Percentiles rank a stretch among this genome's conserved stretches.
Evolutionary conservation across 2,329 filamentous ascomycete genomes (phyloP).

Genomic region (Curvularia spicifera): DNA sequence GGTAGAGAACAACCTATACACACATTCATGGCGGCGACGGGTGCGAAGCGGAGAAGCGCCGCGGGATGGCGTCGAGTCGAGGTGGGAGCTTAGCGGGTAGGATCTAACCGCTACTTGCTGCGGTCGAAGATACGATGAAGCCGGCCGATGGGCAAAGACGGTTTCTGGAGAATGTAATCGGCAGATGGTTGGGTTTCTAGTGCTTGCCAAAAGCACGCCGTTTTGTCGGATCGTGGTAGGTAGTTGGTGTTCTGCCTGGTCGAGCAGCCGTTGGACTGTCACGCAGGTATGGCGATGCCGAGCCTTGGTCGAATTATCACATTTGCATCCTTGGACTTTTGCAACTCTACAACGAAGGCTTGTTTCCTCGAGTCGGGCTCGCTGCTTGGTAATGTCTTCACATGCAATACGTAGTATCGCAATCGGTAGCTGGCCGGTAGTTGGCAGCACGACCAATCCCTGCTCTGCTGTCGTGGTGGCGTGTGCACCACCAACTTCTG

Average conservation of each 20-base stretch:
- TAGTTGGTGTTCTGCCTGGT: slow-evolving; percentile 14
- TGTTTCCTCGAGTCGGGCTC: not conserved
- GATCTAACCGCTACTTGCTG: slow-evolving; percentile 3
- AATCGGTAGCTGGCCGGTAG: slow-evolving; percentile 8
- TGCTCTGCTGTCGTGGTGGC: slow-evolving; percentile 16
- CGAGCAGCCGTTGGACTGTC: slow-evolving; percentile 8
- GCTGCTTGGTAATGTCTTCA: not conserved
- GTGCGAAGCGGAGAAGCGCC: slow-evolving; percentile 6
- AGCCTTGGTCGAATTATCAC: slow-evolving; percentile 9
- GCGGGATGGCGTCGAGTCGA: slow-evolving; percentile 5
- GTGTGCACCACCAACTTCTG: slow-evolving; percentile 23
- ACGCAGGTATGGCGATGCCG: slow-evolving; percentile 15
- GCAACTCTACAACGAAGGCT: not conserved
- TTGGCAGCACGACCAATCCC: slow-evolving; percentile 18
- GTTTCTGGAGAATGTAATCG: not conserved
- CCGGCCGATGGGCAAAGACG: not conserved
- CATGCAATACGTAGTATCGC: slow-evolving; percentile 10
- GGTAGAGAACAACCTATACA: not conserved
- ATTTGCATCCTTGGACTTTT: not conserved
- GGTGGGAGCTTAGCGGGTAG: slow-evolving; percentile 15
- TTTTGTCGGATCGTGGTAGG: slow-evolving; percentile 3
- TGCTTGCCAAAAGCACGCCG: not conserved
- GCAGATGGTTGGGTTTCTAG: not conserved
- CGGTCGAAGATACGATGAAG: slow-evolving; percentile 1
- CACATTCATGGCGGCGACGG: slow-evolving; percentile 56